Base-by-base conservation (phyloP, 2,329 filamentous ascomycete species). In the Cladosporium sphaerospermum region DNA sequence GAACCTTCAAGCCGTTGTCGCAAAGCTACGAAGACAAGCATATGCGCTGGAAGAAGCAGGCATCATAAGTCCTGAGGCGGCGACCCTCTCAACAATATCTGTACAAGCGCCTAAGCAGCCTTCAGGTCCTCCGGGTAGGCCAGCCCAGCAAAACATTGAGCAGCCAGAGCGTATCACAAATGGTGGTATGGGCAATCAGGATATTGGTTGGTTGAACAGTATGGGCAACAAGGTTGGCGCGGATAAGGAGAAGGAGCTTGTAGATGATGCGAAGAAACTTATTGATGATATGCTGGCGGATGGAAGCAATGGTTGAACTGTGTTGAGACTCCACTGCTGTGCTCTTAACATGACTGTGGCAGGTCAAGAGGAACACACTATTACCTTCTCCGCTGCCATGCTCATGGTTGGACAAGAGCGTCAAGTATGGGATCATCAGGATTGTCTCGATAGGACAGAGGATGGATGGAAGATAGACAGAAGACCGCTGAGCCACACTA, bases 131-230 rank as follows among this genome's bases (percentile, higher is more conserved):
- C 23, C 42, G 9, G 45, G 45, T 7, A 47, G 18, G 14, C 31
- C 31, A 8, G 66, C 58, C 13, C 43, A 54, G 51, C 55, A 44
- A 60, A 14, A 31, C 18, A 43, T 53, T 47, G 49, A 55, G 53
- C 55, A 55, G 47, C 57, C 56, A 11, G 63, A 65, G 31, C 59
- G 60, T 5, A 59, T 69, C 46, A 73, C 66, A 49, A 77, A 77
- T 59, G 73, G 71, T 10, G 75, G 75, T 7, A 59, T 77, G 42
- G 75, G 75, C 7, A 67, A 71, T 73, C 75, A 96, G 50, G 91
- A 96, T 66, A 85, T 95, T 11, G 91, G 91, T 32, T 92, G 88
- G 82, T 71, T 97, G 62, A 97, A 96, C 67, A 91, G 88, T 63
- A 80, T 89, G 54, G 89, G 88, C 56, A 86, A 88, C 58, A 85